These are phyloP conservation scores for Noccaea bulbosa DNA, from an alignment of 345 rosid species.

Conservation along the genomic window DNA sequence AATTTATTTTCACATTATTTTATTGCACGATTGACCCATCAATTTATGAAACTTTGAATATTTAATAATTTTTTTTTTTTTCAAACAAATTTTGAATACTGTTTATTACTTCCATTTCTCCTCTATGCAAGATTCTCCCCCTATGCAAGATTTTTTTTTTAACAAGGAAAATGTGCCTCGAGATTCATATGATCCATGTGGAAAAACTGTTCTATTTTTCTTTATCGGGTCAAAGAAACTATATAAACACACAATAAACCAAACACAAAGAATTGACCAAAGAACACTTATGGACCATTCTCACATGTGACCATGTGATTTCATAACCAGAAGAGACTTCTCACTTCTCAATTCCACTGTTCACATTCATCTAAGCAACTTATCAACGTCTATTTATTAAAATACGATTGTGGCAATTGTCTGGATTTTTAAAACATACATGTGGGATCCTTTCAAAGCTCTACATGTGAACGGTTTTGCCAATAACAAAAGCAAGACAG, in stretches of 20 bases:
- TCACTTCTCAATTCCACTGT: slow-evolving; percentile 26
- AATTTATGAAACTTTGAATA: not conserved
- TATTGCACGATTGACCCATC: slow-evolving; percentile 16
- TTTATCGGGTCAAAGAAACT: slow-evolving; percentile 31
- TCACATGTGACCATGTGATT: slow-evolving; percentile 46
- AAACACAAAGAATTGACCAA: slow-evolving; percentile 36
- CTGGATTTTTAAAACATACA: slow-evolving; percentile 22
- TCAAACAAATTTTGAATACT: not conserved
- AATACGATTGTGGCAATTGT: slow-evolving; percentile 22
- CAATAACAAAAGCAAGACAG: slow-evolving; percentile 24
- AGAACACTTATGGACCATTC: slow-evolving; percentile 38
- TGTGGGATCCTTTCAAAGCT: slow-evolving; percentile 33
- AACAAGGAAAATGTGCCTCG: slow-evolving; percentile 22
- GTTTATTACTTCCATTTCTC: not conserved
- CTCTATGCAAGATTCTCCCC: not conserved
- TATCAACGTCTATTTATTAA: not conserved
- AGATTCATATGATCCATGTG: slow-evolving; percentile 39
- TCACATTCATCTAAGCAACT: slow-evolving; percentile 18
- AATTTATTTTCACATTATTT: slow-evolving; percentile 21
- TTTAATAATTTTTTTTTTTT: not conserved
- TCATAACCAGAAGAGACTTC: slow-evolving; percentile 38
- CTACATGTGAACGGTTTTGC: slow-evolving; percentile 31
- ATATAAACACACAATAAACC: slow-evolving; percentile 29
- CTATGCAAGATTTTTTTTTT: not conserved
- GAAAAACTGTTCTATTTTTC: not conserved